Evolutionary conservation across 1,284 basidiomycete species (phyloP), one percentile per base, ranked within the genome.

Genomic region (Melampsora occidentalis): DNA sequence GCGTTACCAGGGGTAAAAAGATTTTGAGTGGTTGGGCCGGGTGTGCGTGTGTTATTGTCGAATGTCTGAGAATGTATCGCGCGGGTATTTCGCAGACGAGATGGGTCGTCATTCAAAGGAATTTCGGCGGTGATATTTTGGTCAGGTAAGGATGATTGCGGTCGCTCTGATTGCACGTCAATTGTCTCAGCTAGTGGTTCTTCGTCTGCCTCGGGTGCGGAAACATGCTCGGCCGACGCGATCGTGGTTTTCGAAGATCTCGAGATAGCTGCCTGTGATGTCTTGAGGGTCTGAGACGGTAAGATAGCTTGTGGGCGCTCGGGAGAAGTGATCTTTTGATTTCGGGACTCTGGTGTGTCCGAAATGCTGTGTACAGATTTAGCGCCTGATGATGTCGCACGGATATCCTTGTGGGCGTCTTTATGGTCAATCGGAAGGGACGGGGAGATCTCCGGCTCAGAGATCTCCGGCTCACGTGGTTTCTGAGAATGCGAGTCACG

Each of bases 71-170:
- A 53, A 53, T 20, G 73, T 69, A 42, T 57, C 53, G 62, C 49
- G 49, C 62, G 49, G 39, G 49, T 69, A 28, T 62, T 63, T 25
- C 73, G 42, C 31, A 76, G 66, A 63, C 48, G 68, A 31, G 73
- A 76, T 5, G 67, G 73, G n/a, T 76, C 62, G 35, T 76, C 73
- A 12, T 31, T 69, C 39, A 76, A 57, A n/a, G 73, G 73, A 14
- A 76, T 48, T 28, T 76, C 73, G 10, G 68, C 67, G 10, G 67
- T 61, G 28, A 53, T 49, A 68, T 76, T 53, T 46, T 67, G 46
- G 67, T 76, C 64, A 12, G 64, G 22, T 31, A 31, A 59, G 0
- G 57, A 59, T 16, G 22, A 59, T 59, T 16, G 22, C 14, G 9
- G 22, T 12, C 57, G 57, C 57, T 59, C 57, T 59, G 57, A 31